Evolutionary conservation across 345 rosid genomes (phyloP).

Genomic region (Eucalyptus dawsonii): DNA sequence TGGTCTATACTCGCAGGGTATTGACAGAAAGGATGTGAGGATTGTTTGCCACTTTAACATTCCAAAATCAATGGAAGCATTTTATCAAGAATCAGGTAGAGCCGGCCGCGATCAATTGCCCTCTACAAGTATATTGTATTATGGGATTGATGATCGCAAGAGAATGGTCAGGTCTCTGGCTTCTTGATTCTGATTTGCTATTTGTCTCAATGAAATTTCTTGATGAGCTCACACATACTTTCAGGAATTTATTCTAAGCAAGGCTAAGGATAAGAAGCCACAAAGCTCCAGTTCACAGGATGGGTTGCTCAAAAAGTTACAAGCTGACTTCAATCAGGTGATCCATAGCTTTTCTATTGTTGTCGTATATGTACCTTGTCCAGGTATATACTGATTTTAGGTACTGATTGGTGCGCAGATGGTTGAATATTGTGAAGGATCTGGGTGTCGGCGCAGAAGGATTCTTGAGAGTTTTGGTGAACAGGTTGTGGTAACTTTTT

Average conservation of each 20-base stretch:
- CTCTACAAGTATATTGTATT: conserved; percentile 74
- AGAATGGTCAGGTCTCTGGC: conserved; percentile 48
- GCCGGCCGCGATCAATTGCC: conserved; percentile 96
- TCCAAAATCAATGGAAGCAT: conserved; percentile 96
- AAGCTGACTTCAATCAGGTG: conserved; percentile 68
- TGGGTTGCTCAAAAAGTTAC: conserved; percentile 34
- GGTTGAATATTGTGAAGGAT: conserved; percentile 79
- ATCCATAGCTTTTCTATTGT: background rate
- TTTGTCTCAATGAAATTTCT: background rate
- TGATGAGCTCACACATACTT: conserved; percentile 1
- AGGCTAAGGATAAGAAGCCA: conserved; percentile 44
- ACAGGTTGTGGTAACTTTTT: conserved; percentile 32
- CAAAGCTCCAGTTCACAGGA: conserved; percentile 39
- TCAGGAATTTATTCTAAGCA: conserved; percentile 80
- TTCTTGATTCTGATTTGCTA: background rate
- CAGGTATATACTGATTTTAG: conserved; percentile 1
- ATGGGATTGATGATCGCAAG: conserved; percentile 83
- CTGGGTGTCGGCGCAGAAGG: conserved; percentile 88
- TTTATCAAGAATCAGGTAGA: conserved; percentile 98
- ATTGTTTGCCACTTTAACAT: conserved; percentile 85
- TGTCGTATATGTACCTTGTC: background rate
- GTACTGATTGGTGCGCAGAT: conserved; percentile 28
- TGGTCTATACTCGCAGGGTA: conserved; percentile 45
- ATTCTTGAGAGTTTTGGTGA: conserved; percentile 90
- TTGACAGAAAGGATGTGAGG: conserved; percentile 92